Evolutionary conservation across 768 basidiomycete species (phyloP).

Genomic region (Clathrus columnatus): DNA sequence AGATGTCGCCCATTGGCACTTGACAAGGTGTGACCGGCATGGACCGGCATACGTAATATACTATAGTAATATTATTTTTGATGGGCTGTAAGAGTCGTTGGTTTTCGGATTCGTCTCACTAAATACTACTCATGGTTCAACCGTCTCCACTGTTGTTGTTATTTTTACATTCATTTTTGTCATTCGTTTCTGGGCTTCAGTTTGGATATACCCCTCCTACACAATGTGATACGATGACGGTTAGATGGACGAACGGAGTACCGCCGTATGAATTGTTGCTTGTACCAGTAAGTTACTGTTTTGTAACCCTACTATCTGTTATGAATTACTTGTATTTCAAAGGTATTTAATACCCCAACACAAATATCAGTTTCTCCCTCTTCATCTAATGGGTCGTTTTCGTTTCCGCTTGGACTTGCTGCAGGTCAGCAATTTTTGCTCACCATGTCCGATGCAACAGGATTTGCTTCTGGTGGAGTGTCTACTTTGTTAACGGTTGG

Average conservation of each 20-base stretch:
- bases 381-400: constrained; percentile 46
- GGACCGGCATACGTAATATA: neutral
- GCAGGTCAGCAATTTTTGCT: constrained; percentile 36
- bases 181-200: neutral
- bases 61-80: neutral
- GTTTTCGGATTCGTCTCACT: too few relatives aligned
- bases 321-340: constrained; percentile 8
- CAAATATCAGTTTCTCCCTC: constrained; percentile 47
- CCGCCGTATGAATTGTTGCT: constrained; percentile 43
- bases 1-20: too few relatives aligned
- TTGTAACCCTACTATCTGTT: neutral
- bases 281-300: constrained; percentile 37
- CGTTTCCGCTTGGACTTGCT: constrained; percentile 34
- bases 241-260: constrained; percentile 60
- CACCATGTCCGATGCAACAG: constrained; percentile 65
- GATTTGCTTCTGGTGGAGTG: constrained; percentile 59
- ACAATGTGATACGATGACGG: constrained; percentile 50
- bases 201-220: constrained; percentile 29
- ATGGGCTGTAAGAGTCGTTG: too few relatives aligned
- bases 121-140: too few relatives aligned
- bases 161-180: constrained; percentile 44
- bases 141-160: constrained; percentile 11
- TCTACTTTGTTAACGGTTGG: constrained; percentile 42
- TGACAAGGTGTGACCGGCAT: neutral
- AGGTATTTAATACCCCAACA: constrained; percentile 47